Base-by-base conservation (phyloP, 805 yeast genomes). In the Lipomyces kockii region DNA sequence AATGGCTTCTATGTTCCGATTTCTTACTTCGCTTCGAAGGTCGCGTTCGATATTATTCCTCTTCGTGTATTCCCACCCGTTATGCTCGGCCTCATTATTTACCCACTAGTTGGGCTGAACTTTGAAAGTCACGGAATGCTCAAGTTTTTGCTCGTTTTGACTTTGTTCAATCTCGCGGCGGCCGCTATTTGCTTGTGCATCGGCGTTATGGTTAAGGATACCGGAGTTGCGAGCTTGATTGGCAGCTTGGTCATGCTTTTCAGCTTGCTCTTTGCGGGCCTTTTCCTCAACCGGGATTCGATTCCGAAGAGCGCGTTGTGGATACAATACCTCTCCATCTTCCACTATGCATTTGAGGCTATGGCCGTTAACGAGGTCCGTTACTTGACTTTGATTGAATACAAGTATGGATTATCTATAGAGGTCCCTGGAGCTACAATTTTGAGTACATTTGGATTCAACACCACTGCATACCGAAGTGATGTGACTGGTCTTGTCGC, bases 361-460 rank as follows among this genome's bases (percentile, higher is more conserved):
- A 81, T 95, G 71, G 84, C 92, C 2, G 93, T 95, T 64, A 95
- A 95, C 78, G 99, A 95, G 76, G 98, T 94, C 9, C 90, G 89
- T 74, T 90, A 91, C 46, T 83, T 95, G 76, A 87, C 91, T 14
- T 82, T 95, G 73, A 87, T 86, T 70, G 99, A 95, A 76, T 88
- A 87, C 76, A 95, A 95, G 79, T 94, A 89, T 75, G 99, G 99
- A 0, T 83, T 95, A 55, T 90, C 93, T 57, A 94, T 95, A 73
- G 97, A 92, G 78, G 96, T 95, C 17, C 99, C 99, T 0, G 99
- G 99, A 11, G 98, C 99, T 1, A 96, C 97, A 1, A 95, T 95
- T 64, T 83, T 95, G 73, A 90, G 97, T 72, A 92, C 98, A 0
- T 95, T 95, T 81, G 99, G 99, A 0, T 95, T 95, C 78, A 85